Conservation (phyloP, 495 filamentous ascomycete species). For the Hypoxylon rickii region DNA sequence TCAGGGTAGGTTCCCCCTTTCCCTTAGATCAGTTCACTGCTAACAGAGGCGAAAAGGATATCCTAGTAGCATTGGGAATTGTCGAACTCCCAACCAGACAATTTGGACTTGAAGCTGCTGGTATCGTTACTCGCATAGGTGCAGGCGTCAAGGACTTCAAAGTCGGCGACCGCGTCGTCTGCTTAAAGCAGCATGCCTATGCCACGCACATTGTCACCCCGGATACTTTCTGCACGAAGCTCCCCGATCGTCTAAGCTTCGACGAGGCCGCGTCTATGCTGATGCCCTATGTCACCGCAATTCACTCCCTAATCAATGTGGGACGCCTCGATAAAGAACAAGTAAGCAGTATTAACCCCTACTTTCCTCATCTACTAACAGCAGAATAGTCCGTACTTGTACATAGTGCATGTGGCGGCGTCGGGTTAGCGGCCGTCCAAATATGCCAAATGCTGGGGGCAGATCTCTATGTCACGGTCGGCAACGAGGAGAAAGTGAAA, state of each 20-base stretch:
- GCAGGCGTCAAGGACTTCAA: conserved; percentile 39
- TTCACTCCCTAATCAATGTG: conserved; percentile 45
- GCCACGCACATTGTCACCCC: conserved; percentile 32
- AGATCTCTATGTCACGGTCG: conserved; percentile 55
- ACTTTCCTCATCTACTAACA: conserved; percentile 42
- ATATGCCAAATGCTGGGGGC: conserved; percentile 54
- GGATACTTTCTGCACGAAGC: conserved; percentile 29
- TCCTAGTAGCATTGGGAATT: conserved; percentile 43
- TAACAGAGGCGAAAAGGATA: conserved; percentile 41
- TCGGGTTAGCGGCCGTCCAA: conserved; percentile 63
- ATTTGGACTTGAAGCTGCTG: conserved; percentile 45
- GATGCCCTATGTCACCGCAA: conserved; percentile 52
- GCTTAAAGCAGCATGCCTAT: conserved; percentile 34
- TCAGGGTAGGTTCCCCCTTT: conserved; percentile 37
- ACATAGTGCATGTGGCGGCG: conserved; percentile 59
- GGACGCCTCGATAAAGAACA: conserved; percentile 41
- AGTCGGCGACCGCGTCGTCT: conserved; percentile 48
- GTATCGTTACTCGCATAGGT: conserved; percentile 48
- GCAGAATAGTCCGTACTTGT: conserved; percentile 57
- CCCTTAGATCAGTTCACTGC: background rate
- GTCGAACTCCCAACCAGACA: conserved; percentile 20
- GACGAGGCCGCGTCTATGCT: conserved; percentile 53
- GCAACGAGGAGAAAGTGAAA: conserved; percentile 44
- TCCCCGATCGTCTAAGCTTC: conserved; percentile 49
- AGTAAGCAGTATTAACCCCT: conserved; percentile 11